Evolutionary conservation across 1,284 basidiomycete species (phyloP).

Genomic region (Ustilago sp.): DNA sequence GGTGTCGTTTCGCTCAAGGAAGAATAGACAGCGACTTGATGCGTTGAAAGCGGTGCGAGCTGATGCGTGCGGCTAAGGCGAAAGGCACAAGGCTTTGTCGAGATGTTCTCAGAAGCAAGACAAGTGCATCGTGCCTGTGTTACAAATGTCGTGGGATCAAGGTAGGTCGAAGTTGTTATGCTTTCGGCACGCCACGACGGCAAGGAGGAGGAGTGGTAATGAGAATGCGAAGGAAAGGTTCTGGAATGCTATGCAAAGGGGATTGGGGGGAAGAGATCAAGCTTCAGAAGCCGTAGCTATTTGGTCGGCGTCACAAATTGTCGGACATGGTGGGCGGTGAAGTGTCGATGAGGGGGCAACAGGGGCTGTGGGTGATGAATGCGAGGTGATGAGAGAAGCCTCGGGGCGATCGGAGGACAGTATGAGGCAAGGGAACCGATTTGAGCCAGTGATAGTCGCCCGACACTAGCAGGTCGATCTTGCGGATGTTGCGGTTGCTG

Average conservation of each 20-base stretch:
- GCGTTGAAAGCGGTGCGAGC: neutral
- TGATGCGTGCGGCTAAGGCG: neutral
- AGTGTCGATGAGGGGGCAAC: constrained; percentile 6
- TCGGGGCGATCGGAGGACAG: neutral
- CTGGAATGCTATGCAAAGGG: constrained; percentile 14
- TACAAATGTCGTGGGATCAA: neutral
- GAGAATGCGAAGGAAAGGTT: neutral
- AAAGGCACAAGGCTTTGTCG: constrained; percentile 6
- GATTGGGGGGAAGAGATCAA: neutral
- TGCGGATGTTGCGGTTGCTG: no score
- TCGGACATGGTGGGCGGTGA: constrained; percentile 24
- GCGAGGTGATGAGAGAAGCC: neutral
- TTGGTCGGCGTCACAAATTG: constrained; percentile 24
- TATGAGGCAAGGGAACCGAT: neutral
- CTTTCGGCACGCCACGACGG: neutral
- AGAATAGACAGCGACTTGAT: neutral
- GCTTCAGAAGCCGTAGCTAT: constrained; percentile 27
- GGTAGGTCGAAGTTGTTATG: neutral
- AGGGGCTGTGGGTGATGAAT: constrained; percentile 1
- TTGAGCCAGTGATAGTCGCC: neutral
- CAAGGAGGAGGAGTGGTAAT: constrained; percentile 2
- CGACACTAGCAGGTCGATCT: neutral
- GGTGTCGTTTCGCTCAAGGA: neutral
- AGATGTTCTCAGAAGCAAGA: constrained; percentile 1
- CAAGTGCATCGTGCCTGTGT: constrained; percentile 7